These are phyloP conservation scores for Allantophomopsis cytisporea DNA, from an alignment of 2,329 filamentous ascomycete species.

Conservation along the genomic window DNA sequence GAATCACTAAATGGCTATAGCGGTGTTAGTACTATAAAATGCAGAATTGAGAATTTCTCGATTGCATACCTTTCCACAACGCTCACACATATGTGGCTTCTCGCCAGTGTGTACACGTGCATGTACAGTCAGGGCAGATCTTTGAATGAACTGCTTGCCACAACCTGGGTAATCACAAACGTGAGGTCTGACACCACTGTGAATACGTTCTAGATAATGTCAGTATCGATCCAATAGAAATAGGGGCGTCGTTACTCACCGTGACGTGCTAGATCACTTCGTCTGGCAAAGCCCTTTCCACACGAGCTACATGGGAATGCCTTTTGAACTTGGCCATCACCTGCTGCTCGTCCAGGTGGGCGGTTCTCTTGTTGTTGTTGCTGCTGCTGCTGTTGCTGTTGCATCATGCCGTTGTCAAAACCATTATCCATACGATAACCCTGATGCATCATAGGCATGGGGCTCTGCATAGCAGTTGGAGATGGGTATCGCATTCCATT, in stretches of 20 bases:
- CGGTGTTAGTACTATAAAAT: slow-evolving; percentile 4
- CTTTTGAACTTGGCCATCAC: slow-evolving; percentile 30
- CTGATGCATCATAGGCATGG: slow-evolving; percentile 17
- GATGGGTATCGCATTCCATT: slow-evolving; percentile 19
- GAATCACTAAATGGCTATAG: slow-evolving; percentile 86
- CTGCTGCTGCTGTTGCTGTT: slow-evolving; percentile 10
- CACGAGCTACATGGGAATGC: slow-evolving; percentile 85
- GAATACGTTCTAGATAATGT: slow-evolving; percentile 65
- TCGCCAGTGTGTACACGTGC: slow-evolving; percentile 59
- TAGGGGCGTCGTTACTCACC: slow-evolving; percentile 41
- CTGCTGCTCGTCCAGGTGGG: slow-evolving; percentile 6
- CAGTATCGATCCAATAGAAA: slow-evolving; percentile 1
- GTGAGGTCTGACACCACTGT: slow-evolving; percentile 82
- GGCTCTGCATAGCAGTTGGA: slow-evolving; percentile 18
- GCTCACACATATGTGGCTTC: slow-evolving; percentile 96
- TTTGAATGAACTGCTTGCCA: slow-evolving; percentile 64
- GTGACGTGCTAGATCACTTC: slow-evolving; percentile 88
- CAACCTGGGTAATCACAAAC: slow-evolving; percentile 82
- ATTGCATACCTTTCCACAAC: slow-evolving; percentile 72
- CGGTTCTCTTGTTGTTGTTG: slow-evolving; percentile 6
- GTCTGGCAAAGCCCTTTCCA: slow-evolving; percentile 78
- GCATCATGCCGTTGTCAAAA: slow-evolving; percentile 16
- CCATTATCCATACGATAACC: slow-evolving; percentile 14
- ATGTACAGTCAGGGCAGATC: slow-evolving; percentile 57
- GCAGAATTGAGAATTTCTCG: background rate